Evolutionary conservation across 192 early-diverging fungal species (phyloP), one percentile per base, ranked within the genome.

Genomic region (Spinellus fusiger): DNA sequence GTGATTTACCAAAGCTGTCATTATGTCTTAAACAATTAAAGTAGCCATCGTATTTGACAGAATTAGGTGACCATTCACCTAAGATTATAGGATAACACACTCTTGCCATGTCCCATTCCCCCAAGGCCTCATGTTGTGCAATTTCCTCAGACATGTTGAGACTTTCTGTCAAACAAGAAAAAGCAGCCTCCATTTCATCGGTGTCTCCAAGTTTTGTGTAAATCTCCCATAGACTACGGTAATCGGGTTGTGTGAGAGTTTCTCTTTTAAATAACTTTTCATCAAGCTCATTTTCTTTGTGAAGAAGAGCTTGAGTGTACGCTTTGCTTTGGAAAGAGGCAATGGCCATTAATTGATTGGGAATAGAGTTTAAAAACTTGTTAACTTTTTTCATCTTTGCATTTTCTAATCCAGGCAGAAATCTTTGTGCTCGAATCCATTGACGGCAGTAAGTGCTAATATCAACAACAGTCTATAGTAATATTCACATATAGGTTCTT

Each of bases 161-260:
- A 18, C n/a, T 6, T 1, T 70, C 72, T 1, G 75, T 56, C 62
- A 86, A 73, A 47, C 77, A 48, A 18, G 63, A 78, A 4, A 82
- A 70, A 2, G 90, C 65, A 6, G 87, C 89, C 26, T 82, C 81
- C 73, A 91, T 78, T 1, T 80, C 80, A 66, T 91, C 88, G 0
- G 80, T 75, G 40, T 91, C 91, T 20, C 87, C 82, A 29, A 93
- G 35, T 34, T 82, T 71, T 5, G 79, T 61, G 58, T 91, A 91
- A 7, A 90, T 80, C 12, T 77, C 57, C 6, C 64, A 68, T 52
- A 85, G 88, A 88, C 76, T 61, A n/a, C 18, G 40, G 18, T 44
- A 2, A 2, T 12, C 10, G 3, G 3, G 13, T 44, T 44, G 2
- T 3, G 15, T 6, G 40, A 44, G 2, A 3, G 2, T 44, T n/a